These are phyloP conservation scores for Dictyostelium brefeldianum DNA, from an alignment of 78 protist genomes.

Conservation along the genomic window DNA sequence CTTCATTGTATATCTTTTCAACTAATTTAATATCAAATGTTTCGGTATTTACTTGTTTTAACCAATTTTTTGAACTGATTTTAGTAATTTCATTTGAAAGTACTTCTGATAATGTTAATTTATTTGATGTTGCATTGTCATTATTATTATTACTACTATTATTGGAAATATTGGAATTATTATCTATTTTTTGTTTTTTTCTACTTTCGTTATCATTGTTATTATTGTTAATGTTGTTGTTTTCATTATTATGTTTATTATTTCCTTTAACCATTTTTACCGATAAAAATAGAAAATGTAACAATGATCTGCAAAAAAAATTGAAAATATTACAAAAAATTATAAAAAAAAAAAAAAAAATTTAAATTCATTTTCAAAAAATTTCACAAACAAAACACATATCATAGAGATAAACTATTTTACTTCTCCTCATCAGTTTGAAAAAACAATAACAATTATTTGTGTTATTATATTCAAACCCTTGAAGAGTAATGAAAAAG, in stretches of 20 bases:
- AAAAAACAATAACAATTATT: too few relatives aligned
- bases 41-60: neutral
- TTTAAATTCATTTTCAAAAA: too few relatives aligned
- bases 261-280: neutral
- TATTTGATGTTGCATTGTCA: neutral
- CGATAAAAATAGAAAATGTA: too few relatives aligned
- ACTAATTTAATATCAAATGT: slow-evolving; percentile 9
- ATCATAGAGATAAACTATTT: too few relatives aligned
- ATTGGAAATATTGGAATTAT: neutral
- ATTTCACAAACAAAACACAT: too few relatives aligned
- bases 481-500: too few relatives aligned
- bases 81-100: slow-evolving; percentile 13
- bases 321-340: too few relatives aligned
- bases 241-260: too few relatives aligned
- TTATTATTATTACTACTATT: neutral
- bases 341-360: too few relatives aligned
- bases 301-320: too few relatives aligned
- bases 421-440: too few relatives aligned
- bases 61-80: slow-evolving; percentile 16
- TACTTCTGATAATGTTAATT: slow-evolving; percentile 24
- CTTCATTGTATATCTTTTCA: slow-evolving; percentile 20
- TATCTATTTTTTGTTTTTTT: slow-evolving; percentile 14
- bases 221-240: neutral
- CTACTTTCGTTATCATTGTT: neutral
- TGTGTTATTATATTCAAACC: too few relatives aligned